Evolutionary conservation across 192 early-diverging fungal genomes (phyloP), one percentile per base, ranked within the genome.

Genomic region (Coemansia aciculifera): DNA sequence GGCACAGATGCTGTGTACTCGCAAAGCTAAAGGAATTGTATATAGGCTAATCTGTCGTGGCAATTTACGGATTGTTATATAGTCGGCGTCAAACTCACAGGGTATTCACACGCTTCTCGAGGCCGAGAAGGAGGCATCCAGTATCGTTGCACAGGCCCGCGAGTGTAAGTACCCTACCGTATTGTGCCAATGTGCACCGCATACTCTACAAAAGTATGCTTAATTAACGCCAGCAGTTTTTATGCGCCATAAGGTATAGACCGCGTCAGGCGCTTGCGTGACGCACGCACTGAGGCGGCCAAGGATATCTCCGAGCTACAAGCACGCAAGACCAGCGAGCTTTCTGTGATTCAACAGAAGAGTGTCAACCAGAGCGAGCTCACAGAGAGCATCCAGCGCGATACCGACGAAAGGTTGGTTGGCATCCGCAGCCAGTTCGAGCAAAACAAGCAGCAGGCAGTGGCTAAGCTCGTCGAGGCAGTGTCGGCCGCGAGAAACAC

Each of bases 21-120:
- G n/a, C 19, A 52, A 32, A 32, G n/a, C 19, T 8, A 7, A 19
- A 1, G 44, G 21, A 19, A 24, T 29, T 42, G 60, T 19, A 48
- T 63, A 27, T 13, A 62, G 2, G 61, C 37, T 42, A 37, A 29
- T 62, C 12, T 43, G 61, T 4, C 19, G 24, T n/a, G 24, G 24
- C 51, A 0, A 4, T 57, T 29, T 49, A 8, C 48, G n/a, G 17
- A 46, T 49, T n/a, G 1, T 38, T 5, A 8, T 78, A 61, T 82
- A 82, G 79, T 83, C 79, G 12, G 64, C 85, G 44, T 87, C 89
- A 67, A 93, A 84, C 84, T 90, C 91, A 19, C 91, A 94, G 82
- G 95, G 95, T 51, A 97, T 99, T 72, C 90, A 95, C 73, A 96
- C 94, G 42, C 90, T 99, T 42, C 87, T 99, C 64, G 95, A 99